These are phyloP conservation scores for Porcisia deanei DNA, from an alignment of 208 protist genomes.

Conservation along the genomic window DNA sequence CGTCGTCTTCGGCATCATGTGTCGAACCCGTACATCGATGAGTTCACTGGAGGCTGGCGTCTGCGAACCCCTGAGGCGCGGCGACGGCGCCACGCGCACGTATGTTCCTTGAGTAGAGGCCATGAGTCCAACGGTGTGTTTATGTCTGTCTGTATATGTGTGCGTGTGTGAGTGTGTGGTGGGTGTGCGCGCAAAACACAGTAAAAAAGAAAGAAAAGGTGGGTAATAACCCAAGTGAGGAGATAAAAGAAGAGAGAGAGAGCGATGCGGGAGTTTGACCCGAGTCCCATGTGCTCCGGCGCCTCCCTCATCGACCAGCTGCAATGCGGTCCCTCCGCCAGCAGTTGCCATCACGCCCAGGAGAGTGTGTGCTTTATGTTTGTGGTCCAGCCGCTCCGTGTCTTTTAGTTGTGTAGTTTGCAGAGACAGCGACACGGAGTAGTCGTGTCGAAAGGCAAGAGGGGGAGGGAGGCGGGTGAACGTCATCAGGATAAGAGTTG, in stretches of 20 bases:
- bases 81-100: conserved; percentile 32
- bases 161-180: background rate
- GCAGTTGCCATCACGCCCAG: too few species aligned
- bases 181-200: background rate
- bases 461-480: background rate
- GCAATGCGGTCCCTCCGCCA: background rate
- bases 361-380: too few species aligned
- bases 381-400: too few species aligned
- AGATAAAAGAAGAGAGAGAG: background rate
- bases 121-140: background rate
- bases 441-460: background rate
- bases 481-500: too few species aligned
- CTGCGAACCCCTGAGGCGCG: conserved; percentile 25
- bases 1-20: conserved; percentile 57
- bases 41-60: conserved; percentile 34
- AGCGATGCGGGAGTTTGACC: too few species aligned
- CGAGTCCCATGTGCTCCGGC: too few species aligned
- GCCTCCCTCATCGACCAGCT: background rate
- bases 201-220: background rate
- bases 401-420: background rate
- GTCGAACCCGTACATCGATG: conserved; percentile 39
- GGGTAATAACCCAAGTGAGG: background rate
- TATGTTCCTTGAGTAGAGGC: conserved; percentile 13
- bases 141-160: background rate
- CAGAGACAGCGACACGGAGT: background rate